Conservation (phyloP, 2,329 filamentous ascomycete species). For the Raffaelea ambrosiae region DNA sequence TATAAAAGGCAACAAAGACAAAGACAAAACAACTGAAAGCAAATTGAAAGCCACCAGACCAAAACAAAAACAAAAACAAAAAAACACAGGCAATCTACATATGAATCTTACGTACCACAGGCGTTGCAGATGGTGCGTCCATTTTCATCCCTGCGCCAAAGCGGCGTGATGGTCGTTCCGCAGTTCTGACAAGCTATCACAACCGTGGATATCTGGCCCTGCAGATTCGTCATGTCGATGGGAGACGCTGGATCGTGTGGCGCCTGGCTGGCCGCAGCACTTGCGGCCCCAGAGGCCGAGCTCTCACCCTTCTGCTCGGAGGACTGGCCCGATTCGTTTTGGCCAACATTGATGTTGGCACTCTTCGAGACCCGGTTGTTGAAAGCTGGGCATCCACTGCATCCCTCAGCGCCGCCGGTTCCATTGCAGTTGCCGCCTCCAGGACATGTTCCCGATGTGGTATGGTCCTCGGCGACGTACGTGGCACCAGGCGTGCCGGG, state of each 20-base stretch:
- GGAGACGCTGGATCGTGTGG: constrained; percentile 29
- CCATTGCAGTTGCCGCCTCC: constrained; percentile 94
- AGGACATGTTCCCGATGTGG: constrained; percentile 78
- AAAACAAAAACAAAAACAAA: background rate
- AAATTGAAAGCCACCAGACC: background rate
- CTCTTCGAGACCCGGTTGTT: constrained; percentile 94
- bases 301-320: background rate
- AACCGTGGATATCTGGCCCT: constrained; percentile 46
- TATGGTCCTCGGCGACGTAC: constrained; percentile 70
- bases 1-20: background rate
- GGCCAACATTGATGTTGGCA: constrained; percentile 57
- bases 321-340: constrained; percentile 18
- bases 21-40: background rate
- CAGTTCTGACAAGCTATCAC: constrained; percentile 96
- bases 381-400: constrained; percentile 91
- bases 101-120: constrained; percentile 72
- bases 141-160: constrained; percentile 90
- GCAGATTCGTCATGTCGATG: constrained; percentile 41
- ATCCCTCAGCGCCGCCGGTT: constrained; percentile 89
- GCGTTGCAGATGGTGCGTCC: constrained; percentile 98
- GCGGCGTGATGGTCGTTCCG: constrained; percentile 87
- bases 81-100: too few species aligned
- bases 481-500: constrained; percentile 46
- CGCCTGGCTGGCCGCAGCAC: background rate
- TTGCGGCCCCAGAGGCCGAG: background rate